These are phyloP conservation scores for Craterostigma plantagineum DNA, from an alignment of 257 asterid genomes.

Conservation along the genomic window DNA sequence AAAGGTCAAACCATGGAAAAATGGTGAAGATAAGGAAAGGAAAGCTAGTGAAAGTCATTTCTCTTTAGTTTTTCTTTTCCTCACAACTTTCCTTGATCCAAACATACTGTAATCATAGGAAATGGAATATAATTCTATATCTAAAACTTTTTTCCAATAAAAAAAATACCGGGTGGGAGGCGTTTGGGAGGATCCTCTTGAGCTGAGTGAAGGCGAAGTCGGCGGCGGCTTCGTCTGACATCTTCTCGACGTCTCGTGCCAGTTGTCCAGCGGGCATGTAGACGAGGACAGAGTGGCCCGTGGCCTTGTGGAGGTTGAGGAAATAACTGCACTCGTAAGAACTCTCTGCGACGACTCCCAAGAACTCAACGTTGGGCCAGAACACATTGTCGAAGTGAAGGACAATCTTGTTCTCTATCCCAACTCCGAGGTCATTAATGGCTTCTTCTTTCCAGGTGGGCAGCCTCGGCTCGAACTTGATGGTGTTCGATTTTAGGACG, in stretches of 20 bases:
- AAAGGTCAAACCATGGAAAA: too few relatives aligned
- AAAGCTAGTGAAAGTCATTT: too few relatives aligned
- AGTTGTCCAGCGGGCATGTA: conserved; percentile 94
- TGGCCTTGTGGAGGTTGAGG: conserved; percentile 94
- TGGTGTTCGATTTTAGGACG: conserved; percentile 57
- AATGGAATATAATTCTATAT: too few relatives aligned
- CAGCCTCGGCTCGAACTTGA: conserved; percentile 71
- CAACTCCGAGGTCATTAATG: conserved; percentile 69
- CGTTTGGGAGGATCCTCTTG: conserved; percentile 66
- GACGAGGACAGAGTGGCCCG: conserved; percentile 80
- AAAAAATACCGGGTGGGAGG: conserved; percentile 58
- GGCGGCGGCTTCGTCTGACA: conserved; percentile 83
- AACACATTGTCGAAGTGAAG: conserved; percentile 63
- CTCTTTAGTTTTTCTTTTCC: too few relatives aligned
- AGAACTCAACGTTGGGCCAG: conserved; percentile 96
- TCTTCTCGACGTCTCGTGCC: conserved; percentile 81
- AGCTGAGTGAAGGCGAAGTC: conserved; percentile 67
- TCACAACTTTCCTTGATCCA: too few relatives aligned
- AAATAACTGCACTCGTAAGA: conserved; percentile 87
- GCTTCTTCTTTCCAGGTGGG: conserved; percentile 96
- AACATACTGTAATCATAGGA: too few relatives aligned
- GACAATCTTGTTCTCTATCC: conserved; percentile 91
- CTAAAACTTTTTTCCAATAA: too few relatives aligned
- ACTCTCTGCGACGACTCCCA: conserved; percentile 86
- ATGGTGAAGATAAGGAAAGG: too few relatives aligned